Base-by-base conservation (phyloP, 1,284 basidiomycete genomes). In the Sanghuangporus sanghuang region DNA sequence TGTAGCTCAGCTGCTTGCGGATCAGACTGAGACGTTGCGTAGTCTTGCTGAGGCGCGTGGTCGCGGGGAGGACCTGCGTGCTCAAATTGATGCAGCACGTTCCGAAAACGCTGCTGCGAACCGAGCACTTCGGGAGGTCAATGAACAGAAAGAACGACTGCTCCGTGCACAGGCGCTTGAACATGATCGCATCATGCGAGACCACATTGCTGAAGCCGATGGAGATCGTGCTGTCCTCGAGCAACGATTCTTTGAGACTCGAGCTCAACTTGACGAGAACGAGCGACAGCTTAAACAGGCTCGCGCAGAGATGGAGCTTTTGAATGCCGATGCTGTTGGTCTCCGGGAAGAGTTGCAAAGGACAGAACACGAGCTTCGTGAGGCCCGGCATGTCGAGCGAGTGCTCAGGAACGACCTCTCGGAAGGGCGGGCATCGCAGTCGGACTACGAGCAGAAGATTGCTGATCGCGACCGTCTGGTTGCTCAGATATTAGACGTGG, bases 161-260 rank as follows among this genome's bases (percentile, higher is more conserved):
- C 76, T 95, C 61, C 84, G 81, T 59, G 81, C 79, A 5, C 91
- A 94, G 71, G 86, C 89, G 4, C 85, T 81, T 6, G 92, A 95
- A 72, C 90, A 94, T 68, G 93, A 96, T 66, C 82, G 90, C 16
- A 81, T 89, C 57, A 85, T 97, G 72, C 83, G 93, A 0, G 93
- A 96, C 73, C 91, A 93, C 70, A 88, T 92, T 53, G 92, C 92
- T 1, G 94, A 96, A 73, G 92, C 94, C 6, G 92, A 96, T 70
- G 93, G 93, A 0, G 93, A 96, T 74, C 84, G 93, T 16, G 93
- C 93, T 0, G 91, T 96, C 3, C 78, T 96, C 57, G 93, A 95
- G 72, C 87, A 93, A 64, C 90, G 94, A 73, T 91, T 93, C 72
- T 85, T 86, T 48, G 90, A 93, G 66, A 77, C 93, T 35, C 85